Conservation (phyloP, 2,329 filamentous ascomycete genomes). For the Neofusicoccum laricinum region DNA sequence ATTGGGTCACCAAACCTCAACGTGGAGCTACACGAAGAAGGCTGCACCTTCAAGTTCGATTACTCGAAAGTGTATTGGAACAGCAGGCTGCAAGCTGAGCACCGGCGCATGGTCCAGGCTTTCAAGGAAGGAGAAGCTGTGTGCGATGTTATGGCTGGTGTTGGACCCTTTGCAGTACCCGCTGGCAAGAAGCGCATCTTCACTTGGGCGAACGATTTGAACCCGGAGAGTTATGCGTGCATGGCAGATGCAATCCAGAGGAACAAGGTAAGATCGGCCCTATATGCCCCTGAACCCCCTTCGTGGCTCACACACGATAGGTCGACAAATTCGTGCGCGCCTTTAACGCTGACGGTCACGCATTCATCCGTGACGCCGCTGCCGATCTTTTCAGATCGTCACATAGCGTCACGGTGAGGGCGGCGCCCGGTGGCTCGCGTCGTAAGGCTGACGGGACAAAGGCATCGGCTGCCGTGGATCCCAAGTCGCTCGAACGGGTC, state of each 20-base stretch:
- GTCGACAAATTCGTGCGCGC: conserved; percentile 68
- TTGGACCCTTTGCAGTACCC: conserved; percentile 91
- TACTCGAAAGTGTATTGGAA: conserved; percentile 99
- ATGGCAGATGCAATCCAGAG: conserved; percentile 66
- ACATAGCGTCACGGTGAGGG: conserved; percentile 9
- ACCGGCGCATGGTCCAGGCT: conserved; percentile 68
- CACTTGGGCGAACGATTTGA: conserved; percentile 96
- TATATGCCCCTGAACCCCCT: not conserved
- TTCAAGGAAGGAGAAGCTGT: conserved; percentile 86
- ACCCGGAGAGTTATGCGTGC: conserved; percentile 78
- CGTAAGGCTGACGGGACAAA: conserved; percentile 8
- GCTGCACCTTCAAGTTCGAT: conserved; percentile 87
- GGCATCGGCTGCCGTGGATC: conserved; percentile 36
- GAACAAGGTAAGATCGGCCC: conserved; percentile 60
- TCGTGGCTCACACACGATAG: not conserved
- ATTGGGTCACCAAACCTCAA: conserved; percentile 78
- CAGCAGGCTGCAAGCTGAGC: conserved; percentile 83
- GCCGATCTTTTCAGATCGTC: conserved; percentile 44
- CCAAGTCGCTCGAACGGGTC: conserved; percentile 15
- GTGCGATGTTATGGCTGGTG: conserved; percentile 95
- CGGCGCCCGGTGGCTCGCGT: conserved; percentile 7
- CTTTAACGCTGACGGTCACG: conserved; percentile 77
- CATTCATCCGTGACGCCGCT: conserved; percentile 73
- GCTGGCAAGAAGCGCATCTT: conserved; percentile 88
- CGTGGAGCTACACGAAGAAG: conserved; percentile 77